These are phyloP conservation scores for Cladosporium sp. DNA, from an alignment of 2,329 filamentous ascomycete genomes.

Conservation along the genomic window DNA sequence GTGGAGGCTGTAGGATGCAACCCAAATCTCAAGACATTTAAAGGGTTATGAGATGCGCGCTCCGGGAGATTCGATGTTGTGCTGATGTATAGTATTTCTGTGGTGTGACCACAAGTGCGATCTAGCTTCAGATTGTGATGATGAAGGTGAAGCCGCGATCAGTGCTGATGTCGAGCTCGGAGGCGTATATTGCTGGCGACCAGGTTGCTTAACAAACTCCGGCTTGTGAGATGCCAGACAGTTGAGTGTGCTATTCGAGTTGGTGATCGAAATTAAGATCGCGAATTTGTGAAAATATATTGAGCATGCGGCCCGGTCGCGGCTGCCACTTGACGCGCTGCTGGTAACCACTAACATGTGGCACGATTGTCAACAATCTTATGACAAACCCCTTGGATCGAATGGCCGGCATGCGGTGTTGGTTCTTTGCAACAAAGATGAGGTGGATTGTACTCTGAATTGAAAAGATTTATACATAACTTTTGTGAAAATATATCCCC, in stretches of 20 bases:
- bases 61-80: background rate
- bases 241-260: background rate
- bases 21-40: background rate
- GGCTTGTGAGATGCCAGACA: background rate
- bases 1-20: background rate
- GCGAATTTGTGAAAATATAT: background rate
- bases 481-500: background rate
- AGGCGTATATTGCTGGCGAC: background rate
- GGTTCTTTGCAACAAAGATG: background rate
- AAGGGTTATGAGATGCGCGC: background rate
- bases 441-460: background rate
- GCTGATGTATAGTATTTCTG: background rate
- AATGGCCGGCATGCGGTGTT: background rate
- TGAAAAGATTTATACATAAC: background rate
- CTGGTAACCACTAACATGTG: background rate
- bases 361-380: background rate
- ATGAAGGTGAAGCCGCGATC: background rate
- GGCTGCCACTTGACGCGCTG: background rate
- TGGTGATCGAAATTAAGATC: background rate
- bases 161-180: background rate
- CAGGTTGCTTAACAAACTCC: background rate
- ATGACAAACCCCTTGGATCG: background rate
- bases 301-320: background rate
- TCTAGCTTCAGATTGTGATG: background rate
- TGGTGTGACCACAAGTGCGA: background rate